A percentile compares a stretch with the other conserved stretches of the same genome.
phyloP scores from a whole-genome alignment of 2,329 filamentous ascomycete species.

The Penicillium sp. region DNA sequence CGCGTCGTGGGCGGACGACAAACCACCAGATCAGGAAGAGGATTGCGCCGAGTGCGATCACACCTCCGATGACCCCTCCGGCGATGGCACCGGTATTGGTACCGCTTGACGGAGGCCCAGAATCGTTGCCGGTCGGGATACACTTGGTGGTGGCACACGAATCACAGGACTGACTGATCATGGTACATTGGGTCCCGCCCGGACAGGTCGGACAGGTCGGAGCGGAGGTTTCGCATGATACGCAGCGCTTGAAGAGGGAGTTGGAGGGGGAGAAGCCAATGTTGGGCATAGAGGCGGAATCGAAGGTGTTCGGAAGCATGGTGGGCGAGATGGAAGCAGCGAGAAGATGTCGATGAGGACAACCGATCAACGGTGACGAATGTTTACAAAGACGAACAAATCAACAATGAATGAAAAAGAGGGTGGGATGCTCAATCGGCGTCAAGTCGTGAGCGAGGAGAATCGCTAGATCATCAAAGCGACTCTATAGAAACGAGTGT shows the following conservation, averaged over 20 bases:
- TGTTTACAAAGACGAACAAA: conserved; percentile 3
- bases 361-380: conserved; percentile 24
- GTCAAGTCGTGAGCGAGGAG: conserved; percentile 34
- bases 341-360: conserved; percentile 11
- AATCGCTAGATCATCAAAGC: conserved; percentile 25
- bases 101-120: conserved; percentile 34
- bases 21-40: conserved; percentile 84
- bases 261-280: conserved; percentile 18
- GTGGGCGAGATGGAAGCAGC: conserved; percentile 12
- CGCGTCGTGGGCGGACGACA: conserved; percentile 71
- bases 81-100: conserved; percentile 80
- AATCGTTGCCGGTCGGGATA: conserved; percentile 24
- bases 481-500: conserved; percentile 20
- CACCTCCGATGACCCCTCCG: conserved; percentile 81
- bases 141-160: conserved; percentile 55
- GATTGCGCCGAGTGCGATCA: conserved; percentile 67
- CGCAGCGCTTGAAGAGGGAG: conserved; percentile 45
- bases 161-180: conserved; percentile 47
- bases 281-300: conserved; percentile 12
- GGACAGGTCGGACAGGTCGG: conserved; percentile 60
- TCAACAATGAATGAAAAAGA: conserved; percentile 18
- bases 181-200: conserved; percentile 25
- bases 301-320: conserved; percentile 27
- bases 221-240: conserved; percentile 50
- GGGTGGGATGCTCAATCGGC: conserved; percentile 29